Percentiles rank a stretch among this genome's conserved stretches.
These are phyloP conservation scores for Barbarea vulgaris DNA, from an alignment of 345 rosid genomes.

Conservation along the genomic window DNA sequence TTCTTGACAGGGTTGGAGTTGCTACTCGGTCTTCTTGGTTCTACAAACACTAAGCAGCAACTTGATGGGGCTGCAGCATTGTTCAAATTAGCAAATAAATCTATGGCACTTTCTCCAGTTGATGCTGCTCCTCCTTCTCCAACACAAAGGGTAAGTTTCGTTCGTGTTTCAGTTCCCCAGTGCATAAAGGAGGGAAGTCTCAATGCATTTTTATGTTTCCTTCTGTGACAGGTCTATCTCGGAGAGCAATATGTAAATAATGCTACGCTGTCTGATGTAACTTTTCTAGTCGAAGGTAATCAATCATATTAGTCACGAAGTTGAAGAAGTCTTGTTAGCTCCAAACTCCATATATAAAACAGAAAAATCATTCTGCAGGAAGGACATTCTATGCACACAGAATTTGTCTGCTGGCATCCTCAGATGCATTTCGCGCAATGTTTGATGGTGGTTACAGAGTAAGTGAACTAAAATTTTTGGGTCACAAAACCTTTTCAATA, in stretches of 20 bases:
- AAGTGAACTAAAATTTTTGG: slow-evolving; percentile 35
- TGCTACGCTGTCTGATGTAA: slow-evolving; percentile 89
- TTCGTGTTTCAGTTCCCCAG: slow-evolving; percentile 19
- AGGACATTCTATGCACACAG: slow-evolving; percentile 92
- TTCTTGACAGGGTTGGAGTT: slow-evolving; percentile 78
- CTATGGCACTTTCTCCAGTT: slow-evolving; percentile 79
- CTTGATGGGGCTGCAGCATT: slow-evolving; percentile 95
- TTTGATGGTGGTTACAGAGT: slow-evolving; percentile 99
- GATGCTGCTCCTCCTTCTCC: slow-evolving; percentile 99
- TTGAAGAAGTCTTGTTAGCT: slow-evolving; percentile 23
- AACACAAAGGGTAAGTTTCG: slow-evolving; percentile 74
- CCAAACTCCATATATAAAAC: slow-evolving; percentile 22
- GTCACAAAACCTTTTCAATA: slow-evolving; percentile 13
- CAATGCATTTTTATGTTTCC: not conserved
- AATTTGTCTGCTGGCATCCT: slow-evolving; percentile 97
- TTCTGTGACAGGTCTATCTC: slow-evolving; percentile 69
- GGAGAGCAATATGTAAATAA: slow-evolving; percentile 96
- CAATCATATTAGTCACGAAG: slow-evolving; percentile 17
- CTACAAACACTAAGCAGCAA: slow-evolving; percentile 75
- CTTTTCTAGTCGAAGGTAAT: slow-evolving; percentile 98
- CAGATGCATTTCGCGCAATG: slow-evolving; percentile 99
- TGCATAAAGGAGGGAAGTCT: slow-evolving; percentile 10
- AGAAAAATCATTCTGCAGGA: slow-evolving; percentile 55
- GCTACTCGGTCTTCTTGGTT: slow-evolving; percentile 86
- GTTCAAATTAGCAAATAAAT: slow-evolving; percentile 80